Evolutionary conservation across 2,329 filamentous ascomycete genomes (phyloP).

Genomic region (Fusarium sublunatum): DNA sequence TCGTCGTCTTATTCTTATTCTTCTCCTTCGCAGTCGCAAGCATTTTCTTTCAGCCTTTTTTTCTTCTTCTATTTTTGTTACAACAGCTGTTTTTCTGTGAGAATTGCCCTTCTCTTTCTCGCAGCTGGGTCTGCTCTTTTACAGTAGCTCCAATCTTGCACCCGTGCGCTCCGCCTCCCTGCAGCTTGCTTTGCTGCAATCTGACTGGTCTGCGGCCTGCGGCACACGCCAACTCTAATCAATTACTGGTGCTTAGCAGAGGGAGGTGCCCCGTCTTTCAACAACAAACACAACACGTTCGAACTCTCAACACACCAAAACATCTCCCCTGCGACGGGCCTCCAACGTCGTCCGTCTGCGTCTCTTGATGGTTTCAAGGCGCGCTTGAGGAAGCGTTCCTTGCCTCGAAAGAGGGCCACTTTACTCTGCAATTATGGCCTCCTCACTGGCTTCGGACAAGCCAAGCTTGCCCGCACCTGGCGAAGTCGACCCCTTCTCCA

Average conservation of each 20-base stretch:
- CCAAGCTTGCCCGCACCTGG: constrained; percentile 55
- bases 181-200: constrained; percentile 39
- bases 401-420: constrained; percentile 37
- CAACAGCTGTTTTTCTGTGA: constrained; percentile 25
- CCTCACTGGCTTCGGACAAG: constrained; percentile 57
- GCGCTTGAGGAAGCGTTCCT: constrained; percentile 42
- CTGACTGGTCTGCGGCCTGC: constrained; percentile 32
- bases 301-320: constrained; percentile 22
- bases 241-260: constrained; percentile 34
- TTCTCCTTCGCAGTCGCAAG: background rate
- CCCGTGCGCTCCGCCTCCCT: constrained; percentile 35
- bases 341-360: constrained; percentile 41
- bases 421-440: constrained; percentile 54
- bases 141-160: constrained; percentile 40
- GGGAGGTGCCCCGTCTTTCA: constrained; percentile 30
- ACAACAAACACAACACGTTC: constrained; percentile 41
- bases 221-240: constrained; percentile 42
- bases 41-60: background rate
- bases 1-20: constrained; percentile 2
- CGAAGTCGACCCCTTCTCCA: constrained; percentile 68
- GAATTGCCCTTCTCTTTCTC: constrained; percentile 31
- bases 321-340: constrained; percentile 43
- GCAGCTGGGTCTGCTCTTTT: constrained; percentile 45
- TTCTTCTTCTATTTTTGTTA: constrained; percentile 8
- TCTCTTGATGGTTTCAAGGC: constrained; percentile 47